Percentiles rank a stretch among this genome's conserved stretches.
phyloP scores from a whole-genome alignment of 139 green algal species.

The Coelastrella sp. region DNA sequence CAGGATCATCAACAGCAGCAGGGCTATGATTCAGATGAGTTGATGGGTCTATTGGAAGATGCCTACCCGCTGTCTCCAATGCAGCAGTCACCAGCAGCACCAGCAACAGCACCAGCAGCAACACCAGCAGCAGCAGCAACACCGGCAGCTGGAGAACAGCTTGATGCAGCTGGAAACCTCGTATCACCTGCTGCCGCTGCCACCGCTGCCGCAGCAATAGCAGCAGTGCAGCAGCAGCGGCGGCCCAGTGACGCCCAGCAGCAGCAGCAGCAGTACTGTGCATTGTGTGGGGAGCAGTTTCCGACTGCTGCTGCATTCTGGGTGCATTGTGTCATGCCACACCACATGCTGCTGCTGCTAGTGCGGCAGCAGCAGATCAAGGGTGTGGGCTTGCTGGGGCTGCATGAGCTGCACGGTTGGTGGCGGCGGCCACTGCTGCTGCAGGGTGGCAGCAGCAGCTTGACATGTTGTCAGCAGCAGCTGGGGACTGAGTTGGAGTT shows the following conservation, averaged over 20 bases:
- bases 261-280: slow-evolving; percentile 25
- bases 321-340: slow-evolving; percentile 20
- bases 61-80: not conserved
- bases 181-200: not conserved
- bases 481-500: not conserved
- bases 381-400: not conserved
- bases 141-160: not conserved
- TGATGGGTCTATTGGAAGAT: not conserved
- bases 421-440: slow-evolving; percentile 3
- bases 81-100: too few species aligned
- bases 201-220: not conserved
- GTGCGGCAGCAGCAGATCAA: not conserved
- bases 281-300: not conserved
- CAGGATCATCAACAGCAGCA: not conserved
- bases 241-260: not conserved
- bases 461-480: not conserved
- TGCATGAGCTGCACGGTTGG: not conserved
- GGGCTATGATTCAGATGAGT: not conserved
- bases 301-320: not conserved
- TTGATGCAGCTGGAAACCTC: not conserved
- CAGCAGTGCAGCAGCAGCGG: not conserved
- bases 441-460: not conserved
- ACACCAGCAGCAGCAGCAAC: too few species aligned
- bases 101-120: too few species aligned
- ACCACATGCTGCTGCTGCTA: slow-evolving; percentile 24